Percentiles rank a stretch among this genome's conserved stretches.
Evolutionary conservation across 2,329 filamentous ascomycete species (phyloP).

Genomic region (Fusarium keratoplasticum): DNA sequence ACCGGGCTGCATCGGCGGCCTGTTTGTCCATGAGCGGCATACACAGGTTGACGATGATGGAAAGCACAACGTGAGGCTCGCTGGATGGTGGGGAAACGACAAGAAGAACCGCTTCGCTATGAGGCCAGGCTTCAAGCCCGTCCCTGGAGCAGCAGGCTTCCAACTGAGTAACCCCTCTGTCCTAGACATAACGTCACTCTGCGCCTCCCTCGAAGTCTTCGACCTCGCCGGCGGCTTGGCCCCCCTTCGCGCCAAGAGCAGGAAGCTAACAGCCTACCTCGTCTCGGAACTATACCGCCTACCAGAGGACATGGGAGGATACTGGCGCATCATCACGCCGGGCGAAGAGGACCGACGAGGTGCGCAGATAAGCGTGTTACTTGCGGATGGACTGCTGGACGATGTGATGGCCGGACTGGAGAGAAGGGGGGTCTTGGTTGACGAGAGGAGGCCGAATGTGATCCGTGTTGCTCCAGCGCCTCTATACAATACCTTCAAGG

Average conservation of each 20-base stretch:
- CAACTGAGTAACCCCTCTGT: slow-evolving; percentile 81
- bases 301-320: slow-evolving; percentile 31
- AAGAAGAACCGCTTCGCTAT: slow-evolving; percentile 79
- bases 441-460: slow-evolving; percentile 84
- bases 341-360: slow-evolving; percentile 71
- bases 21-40: slow-evolving; percentile 82
- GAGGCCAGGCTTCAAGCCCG: slow-evolving; percentile 80
- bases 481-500: slow-evolving; percentile 81
- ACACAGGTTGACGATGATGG: slow-evolving; percentile 59
- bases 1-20: slow-evolving; percentile 79
- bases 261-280: slow-evolving; percentile 75
- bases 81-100: slow-evolving; percentile 87
- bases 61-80: slow-evolving; percentile 71
- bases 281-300: slow-evolving; percentile 67
- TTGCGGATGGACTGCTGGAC: slow-evolving; percentile 75
- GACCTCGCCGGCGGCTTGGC: slow-evolving; percentile 65
- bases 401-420: slow-evolving; percentile 71
- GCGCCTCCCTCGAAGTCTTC: slow-evolving; percentile 74
- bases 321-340: slow-evolving; percentile 75
- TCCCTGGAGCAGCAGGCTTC: slow-evolving; percentile 80
- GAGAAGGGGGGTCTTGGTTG: slow-evolving; percentile 76
- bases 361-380: slow-evolving; percentile 80
- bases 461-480: slow-evolving; percentile 83
- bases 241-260: slow-evolving; percentile 69
- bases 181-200: slow-evolving; percentile 77